phyloP scores from a whole-genome alignment of 768 basidiomycete species.

The Boletales sp. region DNA sequence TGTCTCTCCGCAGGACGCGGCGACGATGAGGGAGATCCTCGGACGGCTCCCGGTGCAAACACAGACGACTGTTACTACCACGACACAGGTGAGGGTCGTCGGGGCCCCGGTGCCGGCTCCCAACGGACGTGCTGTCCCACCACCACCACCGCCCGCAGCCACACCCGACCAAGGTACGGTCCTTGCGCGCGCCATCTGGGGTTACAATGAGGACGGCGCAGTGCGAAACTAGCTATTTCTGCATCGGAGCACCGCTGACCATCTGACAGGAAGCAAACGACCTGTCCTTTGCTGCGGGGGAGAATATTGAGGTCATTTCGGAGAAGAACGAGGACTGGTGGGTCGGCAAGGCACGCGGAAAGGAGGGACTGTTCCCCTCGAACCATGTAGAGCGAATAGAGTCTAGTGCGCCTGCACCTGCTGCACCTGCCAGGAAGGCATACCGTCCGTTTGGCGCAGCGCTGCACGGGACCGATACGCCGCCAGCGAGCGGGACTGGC shows the following conservation, averaged over 20 bases:
- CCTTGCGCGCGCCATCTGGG: slow-evolving; percentile 58
- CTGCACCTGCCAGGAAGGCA: slow-evolving; percentile 2
- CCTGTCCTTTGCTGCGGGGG: slow-evolving; percentile 71
- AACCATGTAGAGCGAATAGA: slow-evolving; percentile 64
- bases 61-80: slow-evolving; percentile 12
- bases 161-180: slow-evolving; percentile 2
- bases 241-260: neutral
- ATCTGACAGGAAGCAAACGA: slow-evolving; percentile 61
- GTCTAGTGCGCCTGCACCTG: neutral
- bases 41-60: slow-evolving; percentile 38
- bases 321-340: slow-evolving; percentile 89
- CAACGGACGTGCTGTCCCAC: slow-evolving; percentile 16
- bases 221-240: slow-evolving; percentile 29
- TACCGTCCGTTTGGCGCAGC: slow-evolving; percentile 40
- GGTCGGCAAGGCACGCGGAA: slow-evolving; percentile 63
- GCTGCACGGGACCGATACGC: slow-evolving; percentile 31
- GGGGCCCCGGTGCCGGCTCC: neutral
- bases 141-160: slow-evolving; percentile 9
- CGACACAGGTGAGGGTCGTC: slow-evolving; percentile 10
- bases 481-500: slow-evolving; percentile 25
- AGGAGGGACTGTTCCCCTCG: slow-evolving; percentile 74
- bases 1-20: slow-evolving; percentile 47
- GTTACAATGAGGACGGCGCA: slow-evolving; percentile 57
- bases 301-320: slow-evolving; percentile 72
- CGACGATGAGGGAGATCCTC: slow-evolving; percentile 39